phyloP scores from a whole-genome alignment of 1,139 yeast genomes.

The Lodderomyces jiufengensis region DNA sequence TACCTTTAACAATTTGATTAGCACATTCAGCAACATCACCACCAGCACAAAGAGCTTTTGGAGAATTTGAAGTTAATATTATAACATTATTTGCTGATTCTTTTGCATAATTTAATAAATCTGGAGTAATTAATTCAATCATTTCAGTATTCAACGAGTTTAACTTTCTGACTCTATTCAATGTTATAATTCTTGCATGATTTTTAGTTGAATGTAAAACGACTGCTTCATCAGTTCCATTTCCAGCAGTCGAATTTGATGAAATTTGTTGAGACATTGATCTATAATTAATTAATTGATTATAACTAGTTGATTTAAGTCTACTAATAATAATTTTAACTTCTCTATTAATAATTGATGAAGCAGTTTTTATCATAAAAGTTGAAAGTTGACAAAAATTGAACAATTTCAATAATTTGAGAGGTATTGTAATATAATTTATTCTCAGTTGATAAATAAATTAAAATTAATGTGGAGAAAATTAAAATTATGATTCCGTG shows the following conservation, averaged over 20 bases:
- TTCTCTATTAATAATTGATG: too few relatives aligned
- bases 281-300: too few relatives aligned
- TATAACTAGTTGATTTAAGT: too few relatives aligned
- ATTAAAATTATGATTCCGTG: too few relatives aligned
- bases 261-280: constrained; percentile 3
- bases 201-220: constrained; percentile 63
- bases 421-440: too few relatives aligned
- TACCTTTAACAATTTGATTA: constrained; percentile 43
- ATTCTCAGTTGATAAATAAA: too few relatives aligned
- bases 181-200: constrained; percentile 68
- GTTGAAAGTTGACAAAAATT: too few relatives aligned
- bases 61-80: constrained; percentile 65
- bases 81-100: constrained; percentile 62
- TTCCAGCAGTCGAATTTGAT: constrained; percentile 7
- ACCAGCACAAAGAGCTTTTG: constrained; percentile 77
- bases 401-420: too few relatives aligned
- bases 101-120: constrained; percentile 73
- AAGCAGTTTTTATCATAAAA: too few relatives aligned
- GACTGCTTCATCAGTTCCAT: constrained; percentile 34
- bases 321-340: too few relatives aligned
- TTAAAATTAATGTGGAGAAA: too few relatives aligned
- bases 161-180: constrained; percentile 79
- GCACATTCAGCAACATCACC: constrained; percentile 90
- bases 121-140: constrained; percentile 71
- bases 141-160: constrained; percentile 81